These are phyloP conservation scores for Phytophthora chlamydospora DNA, from an alignment of 352 stramenopile genomes.

Conservation along the genomic window DNA sequence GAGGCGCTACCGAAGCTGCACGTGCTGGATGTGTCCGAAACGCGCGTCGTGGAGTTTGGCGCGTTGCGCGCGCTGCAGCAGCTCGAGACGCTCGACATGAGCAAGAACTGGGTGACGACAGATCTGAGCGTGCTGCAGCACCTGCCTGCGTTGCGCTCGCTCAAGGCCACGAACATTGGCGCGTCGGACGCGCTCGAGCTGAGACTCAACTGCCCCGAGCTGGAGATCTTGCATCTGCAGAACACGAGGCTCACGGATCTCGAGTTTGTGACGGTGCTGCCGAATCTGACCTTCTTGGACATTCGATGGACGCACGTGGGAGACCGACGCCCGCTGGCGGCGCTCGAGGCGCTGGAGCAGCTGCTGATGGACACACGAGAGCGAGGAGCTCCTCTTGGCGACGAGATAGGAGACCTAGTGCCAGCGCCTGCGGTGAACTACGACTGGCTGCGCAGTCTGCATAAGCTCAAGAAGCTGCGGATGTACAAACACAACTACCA, in stretches of 20 bases:
- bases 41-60: conserved; percentile 44
- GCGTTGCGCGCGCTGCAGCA: conserved; percentile 23
- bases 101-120: conserved; percentile 51
- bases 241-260: conserved; percentile 50
- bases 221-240: conserved; percentile 47
- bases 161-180: conserved; percentile 45
- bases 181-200: conserved; percentile 41
- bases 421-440: conserved; percentile 16
- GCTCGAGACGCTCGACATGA: conserved; percentile 51
- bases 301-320: conserved; percentile 48
- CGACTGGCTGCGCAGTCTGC: conserved; percentile 38
- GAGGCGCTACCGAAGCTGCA: conserved; percentile 35
- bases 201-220: conserved; percentile 33
- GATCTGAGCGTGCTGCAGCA: conserved; percentile 36
- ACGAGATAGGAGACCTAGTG: conserved; percentile 2
- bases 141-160: conserved; percentile 35
- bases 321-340: conserved; percentile 39
- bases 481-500: conserved; percentile 49
- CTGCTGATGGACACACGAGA: conserved; percentile 47
- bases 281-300: conserved; percentile 43
- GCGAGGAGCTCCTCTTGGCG: conserved; percentile 8
- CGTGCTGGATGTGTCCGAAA: conserved; percentile 52
- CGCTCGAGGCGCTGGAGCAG: conserved; percentile 42
- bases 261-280: conserved; percentile 33
- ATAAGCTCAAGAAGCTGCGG: conserved; percentile 44